Evolutionary conservation across 106 monocot genomes (phyloP), one percentile per base, ranked within the genome.

Genomic region (Dendrobium huoshanense): DNA sequence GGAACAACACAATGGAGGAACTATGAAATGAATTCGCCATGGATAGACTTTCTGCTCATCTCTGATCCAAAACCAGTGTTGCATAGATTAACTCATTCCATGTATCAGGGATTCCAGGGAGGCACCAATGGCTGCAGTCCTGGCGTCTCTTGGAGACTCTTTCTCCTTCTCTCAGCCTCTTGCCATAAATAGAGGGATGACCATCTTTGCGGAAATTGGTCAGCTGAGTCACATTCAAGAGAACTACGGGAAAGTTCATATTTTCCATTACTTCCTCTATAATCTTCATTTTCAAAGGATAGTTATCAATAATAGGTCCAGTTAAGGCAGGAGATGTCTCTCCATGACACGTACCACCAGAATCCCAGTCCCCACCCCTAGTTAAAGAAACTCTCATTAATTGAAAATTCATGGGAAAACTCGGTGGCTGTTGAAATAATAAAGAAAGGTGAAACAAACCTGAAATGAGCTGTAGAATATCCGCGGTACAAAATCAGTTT

Each of bases 61-160:
- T 75, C 17, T 59, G 81, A 45, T 84, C 51, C 24, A 80, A 27
- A 43, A 96, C 88, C 55, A 98, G 89, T 11, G 81, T 79, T 2
- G 94, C 91, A 77, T 98, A 98, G 40, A 98, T 88, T 61, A 98
- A 76, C 84, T 98, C 94, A 79, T 94, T 98, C 97, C 97, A 98
- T n/a, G 94, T 76, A 86, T 98, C 97, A 16, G 97, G 97, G 25
- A 98, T 85, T 19, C 97, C 97, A 81, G 97, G 94, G 47, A 98
- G 89, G 41, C 97, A 98, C 94, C 94, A 98, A 75, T 98, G 97
- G 78, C 94, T 98, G 88, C 97, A 98, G 75, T 98, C 97, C 85
- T 98, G 92, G 83, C 75, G 79, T 78, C 85, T 89, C 31, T 41
- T 82, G 2, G 94, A 92, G 24, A 87, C 87, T 75, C 80, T 88